A percentile compares a stretch with the other conserved stretches of the same genome.
phyloP scores from a whole-genome alignment of 108 stramenopile species.

The Stephanodiscus minutulus region DNA sequence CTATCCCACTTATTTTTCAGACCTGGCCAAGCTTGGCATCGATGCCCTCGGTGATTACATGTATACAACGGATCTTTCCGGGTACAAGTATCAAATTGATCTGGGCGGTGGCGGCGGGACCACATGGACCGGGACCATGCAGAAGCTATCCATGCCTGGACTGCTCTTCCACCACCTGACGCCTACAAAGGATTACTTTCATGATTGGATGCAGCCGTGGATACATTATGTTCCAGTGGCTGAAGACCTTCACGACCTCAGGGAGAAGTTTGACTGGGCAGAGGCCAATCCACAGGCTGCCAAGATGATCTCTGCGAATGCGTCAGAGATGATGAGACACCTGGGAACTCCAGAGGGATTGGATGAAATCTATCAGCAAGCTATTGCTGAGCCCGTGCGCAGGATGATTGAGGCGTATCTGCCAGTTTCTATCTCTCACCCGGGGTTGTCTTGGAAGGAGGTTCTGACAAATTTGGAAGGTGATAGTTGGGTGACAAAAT shows the following conservation, averaged over 20 bases:
- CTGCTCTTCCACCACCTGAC: constrained; percentile 52
- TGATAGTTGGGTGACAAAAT: no score
- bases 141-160: constrained; percentile 50
- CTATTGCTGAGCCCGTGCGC: constrained; percentile 13
- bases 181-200: constrained; percentile 45
- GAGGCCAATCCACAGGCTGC: constrained; percentile 18
- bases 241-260: constrained; percentile 30
- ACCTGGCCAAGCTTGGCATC: constrained; percentile 31
- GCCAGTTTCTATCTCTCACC: not conserved
- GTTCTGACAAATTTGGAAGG: no score
- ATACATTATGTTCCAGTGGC: constrained; percentile 46
- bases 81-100: constrained; percentile 59
- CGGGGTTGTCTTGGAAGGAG: not conserved
- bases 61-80: constrained; percentile 19
- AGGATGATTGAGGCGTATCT: constrained; percentile 22
- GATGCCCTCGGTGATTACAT: constrained; percentile 33
- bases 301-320: constrained; percentile 11
- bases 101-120: constrained; percentile 60
- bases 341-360: constrained; percentile 14
- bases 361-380: constrained; percentile 2
- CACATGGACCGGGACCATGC: constrained; percentile 54
- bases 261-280: constrained; percentile 28
- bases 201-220: constrained; percentile 41
- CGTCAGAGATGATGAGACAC: constrained; percentile 2
- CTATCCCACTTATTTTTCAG: constrained; percentile 2